Base-by-base conservation (phyloP, 2,329 filamentous ascomycete genomes). In the Fusarium sp. region DNA sequence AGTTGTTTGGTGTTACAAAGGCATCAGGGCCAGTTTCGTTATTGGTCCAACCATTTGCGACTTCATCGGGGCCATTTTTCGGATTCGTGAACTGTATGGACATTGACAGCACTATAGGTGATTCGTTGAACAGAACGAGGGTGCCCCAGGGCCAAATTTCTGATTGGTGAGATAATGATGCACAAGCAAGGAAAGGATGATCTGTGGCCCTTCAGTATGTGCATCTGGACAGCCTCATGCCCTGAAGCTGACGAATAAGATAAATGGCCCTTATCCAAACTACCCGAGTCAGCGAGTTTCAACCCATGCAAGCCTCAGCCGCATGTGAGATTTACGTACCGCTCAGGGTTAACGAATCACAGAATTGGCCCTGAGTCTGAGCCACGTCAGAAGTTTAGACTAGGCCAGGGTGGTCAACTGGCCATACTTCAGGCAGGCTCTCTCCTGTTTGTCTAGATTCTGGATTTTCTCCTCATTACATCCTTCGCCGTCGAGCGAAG, bases 51-150 rank as follows among this genome's bases (percentile, higher is more conserved):
- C 12, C 7, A 12, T 7, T 14, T 5, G 3, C n/a, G 5, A 4
- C 9, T 8, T 11, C 10, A 13, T 27, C 56, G 11, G 27, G 56
- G 29, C 56, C 56, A 3, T n/a, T 41, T 59, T 14, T 18, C 11
- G 22, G 11, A 59, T 27, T 59, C 17, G 36, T n/a, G 6, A 18
- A 20, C 31, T 33, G 4, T 7, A 5, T 7, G 0, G 5, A 12
- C 10, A 14, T 3, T 47, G 13, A 17, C 14, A 12, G 20, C 0
- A 1, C 0, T 6, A 3, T n/a, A 13, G 0, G 8, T 14, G 15
- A 25, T 13, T 35, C 1, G 11, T 18, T 33, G 20, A 12, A 9
- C 13, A 18, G 3, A 0, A 2, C 9, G 7, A 31, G n/a, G 12
- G 39, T 20, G 2, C 15, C 11, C 0, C 3, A 18, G 36, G 44